Conservation (phyloP, 768 basidiomycete species). For the Termitomyces sp. region DNA sequence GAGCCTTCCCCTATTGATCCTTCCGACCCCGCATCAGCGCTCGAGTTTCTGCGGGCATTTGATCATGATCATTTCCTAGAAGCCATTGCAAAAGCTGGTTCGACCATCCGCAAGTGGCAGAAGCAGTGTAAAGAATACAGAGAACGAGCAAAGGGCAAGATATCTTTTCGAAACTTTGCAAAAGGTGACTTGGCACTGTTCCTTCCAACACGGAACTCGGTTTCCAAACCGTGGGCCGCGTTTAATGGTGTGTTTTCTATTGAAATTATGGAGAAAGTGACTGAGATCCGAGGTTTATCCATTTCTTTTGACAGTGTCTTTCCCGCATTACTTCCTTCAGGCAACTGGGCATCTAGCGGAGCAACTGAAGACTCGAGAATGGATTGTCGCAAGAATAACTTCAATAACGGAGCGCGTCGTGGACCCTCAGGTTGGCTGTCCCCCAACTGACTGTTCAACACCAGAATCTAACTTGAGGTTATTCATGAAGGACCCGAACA, state of each 20-base stretch:
- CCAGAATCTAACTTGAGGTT: constrained; percentile 3
- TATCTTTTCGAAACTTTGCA: constrained; percentile 92
- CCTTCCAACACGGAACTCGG: constrained; percentile 91
- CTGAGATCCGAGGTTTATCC: constrained; percentile 33
- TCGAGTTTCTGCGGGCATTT: constrained; percentile 69
- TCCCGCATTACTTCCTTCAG: constrained; percentile 96
- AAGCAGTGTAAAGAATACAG: constrained; percentile 96
- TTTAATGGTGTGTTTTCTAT: constrained; percentile 75
- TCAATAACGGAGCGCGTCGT: constrained; percentile 85
- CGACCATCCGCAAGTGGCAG: constrained; percentile 93
- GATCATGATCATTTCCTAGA: constrained; percentile 87
- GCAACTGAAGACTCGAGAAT: constrained; percentile 87
- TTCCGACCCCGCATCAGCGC: constrained; percentile 64
- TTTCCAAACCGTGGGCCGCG: constrained; percentile 95
- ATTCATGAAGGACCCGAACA: constrained; percentile 61
- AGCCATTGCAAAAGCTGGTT: constrained; percentile 74
- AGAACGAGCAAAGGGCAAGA: constrained; percentile 94
- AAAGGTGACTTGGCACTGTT: constrained; percentile 96
- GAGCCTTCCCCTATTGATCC: constrained; percentile 79
- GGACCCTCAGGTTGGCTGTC: constrained; percentile 57
- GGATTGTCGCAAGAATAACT: constrained; percentile 92
- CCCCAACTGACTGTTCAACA: background rate
- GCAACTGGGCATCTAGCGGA: constrained; percentile 84
- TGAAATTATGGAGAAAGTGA: background rate
- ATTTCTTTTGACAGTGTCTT: constrained; percentile 60